Conservation (phyloP, 2,329 filamentous ascomycete species). For the Aspergillus cejpii region DNA sequence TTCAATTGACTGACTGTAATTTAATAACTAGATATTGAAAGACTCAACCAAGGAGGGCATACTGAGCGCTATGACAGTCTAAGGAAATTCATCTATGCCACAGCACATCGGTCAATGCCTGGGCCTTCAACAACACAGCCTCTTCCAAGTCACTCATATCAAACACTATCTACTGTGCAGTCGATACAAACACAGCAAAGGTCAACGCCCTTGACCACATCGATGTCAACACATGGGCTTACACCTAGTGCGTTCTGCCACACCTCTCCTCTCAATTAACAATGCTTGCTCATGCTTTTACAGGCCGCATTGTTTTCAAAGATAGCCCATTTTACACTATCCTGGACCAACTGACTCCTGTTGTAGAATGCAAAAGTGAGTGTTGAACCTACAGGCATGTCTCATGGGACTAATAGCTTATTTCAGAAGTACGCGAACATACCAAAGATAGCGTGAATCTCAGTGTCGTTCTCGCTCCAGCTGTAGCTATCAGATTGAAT, state of each 20-base stretch:
- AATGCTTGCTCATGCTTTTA: slow-evolving; percentile 29
- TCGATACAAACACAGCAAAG: slow-evolving; percentile 24
- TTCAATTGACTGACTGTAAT: slow-evolving; percentile 2
- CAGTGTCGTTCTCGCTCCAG: slow-evolving; percentile 51
- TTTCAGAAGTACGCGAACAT: slow-evolving; percentile 49
- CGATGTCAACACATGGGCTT: slow-evolving; percentile 28
- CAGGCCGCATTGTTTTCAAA: slow-evolving; percentile 55
- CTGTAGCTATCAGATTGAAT: slow-evolving; percentile 51
- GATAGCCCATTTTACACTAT: slow-evolving; percentile 80
- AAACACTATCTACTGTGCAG: slow-evolving; percentile 20
- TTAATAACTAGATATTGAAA: slow-evolving; percentile 23
- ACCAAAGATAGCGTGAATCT: slow-evolving; percentile 55
- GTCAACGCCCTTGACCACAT: slow-evolving; percentile 22
- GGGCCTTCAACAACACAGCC: slow-evolving; percentile 22
- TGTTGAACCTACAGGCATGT: slow-evolving; percentile 7
- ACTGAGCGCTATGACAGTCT: slow-evolving; percentile 29
- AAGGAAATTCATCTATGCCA: slow-evolving; percentile 28
- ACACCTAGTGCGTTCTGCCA: slow-evolving; percentile 22
- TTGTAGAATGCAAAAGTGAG: slow-evolving; percentile 67
- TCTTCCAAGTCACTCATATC: slow-evolving; percentile 21
- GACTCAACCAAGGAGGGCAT: slow-evolving; percentile 18
- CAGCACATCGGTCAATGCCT: slow-evolving; percentile 24
- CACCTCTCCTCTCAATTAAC: slow-evolving; percentile 1
- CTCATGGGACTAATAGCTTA: slow-evolving; percentile 12
- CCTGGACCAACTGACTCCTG: slow-evolving; percentile 56